Percentiles rank a stretch among this genome's conserved stretches.
phyloP scores from a whole-genome alignment of 2,329 filamentous ascomycete species.

The Shiraia bambusicola region DNA sequence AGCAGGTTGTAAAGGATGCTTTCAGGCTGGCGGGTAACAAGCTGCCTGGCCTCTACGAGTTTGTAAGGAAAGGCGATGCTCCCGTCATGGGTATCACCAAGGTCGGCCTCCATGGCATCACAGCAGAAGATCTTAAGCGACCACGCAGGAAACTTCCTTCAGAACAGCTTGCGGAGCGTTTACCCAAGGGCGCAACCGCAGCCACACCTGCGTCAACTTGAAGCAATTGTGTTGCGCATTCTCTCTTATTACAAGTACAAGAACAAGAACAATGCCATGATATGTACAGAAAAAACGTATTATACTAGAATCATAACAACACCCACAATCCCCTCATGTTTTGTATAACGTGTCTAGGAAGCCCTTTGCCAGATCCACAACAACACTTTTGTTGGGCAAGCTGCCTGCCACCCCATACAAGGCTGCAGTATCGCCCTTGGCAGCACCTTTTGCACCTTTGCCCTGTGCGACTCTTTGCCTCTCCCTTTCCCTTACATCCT shows the following conservation, averaged over 20 bases:
- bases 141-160: conserved; percentile 68
- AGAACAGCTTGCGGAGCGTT: conserved; percentile 63
- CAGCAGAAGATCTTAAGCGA: conserved; percentile 78
- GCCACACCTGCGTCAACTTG: conserved; percentile 14
- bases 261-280: no score
- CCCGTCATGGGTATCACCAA: conserved; percentile 92
- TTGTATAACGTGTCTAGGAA: conserved; percentile 95
- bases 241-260: background rate
- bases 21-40: conserved; percentile 94
- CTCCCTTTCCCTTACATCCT: conserved; percentile 79
- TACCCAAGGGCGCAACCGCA: conserved; percentile 52
- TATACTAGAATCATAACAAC: background rate
- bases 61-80: conserved; percentile 88
- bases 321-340: conserved; percentile 52
- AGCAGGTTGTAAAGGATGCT: conserved; percentile 90
- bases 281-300: background rate
- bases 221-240: conserved; percentile 5
- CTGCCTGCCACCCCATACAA: conserved; percentile 94
- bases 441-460: conserved; percentile 59
- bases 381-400: conserved; percentile 91
- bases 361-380: conserved; percentile 83
- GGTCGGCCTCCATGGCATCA: conserved; percentile 70
- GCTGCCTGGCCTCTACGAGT: conserved; percentile 87
- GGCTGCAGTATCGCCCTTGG: conserved; percentile 77
- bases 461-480: conserved; percentile 70